phyloP scores from a whole-genome alignment of 1,284 basidiomycete genomes.

The Naganishia cerealis region DNA sequence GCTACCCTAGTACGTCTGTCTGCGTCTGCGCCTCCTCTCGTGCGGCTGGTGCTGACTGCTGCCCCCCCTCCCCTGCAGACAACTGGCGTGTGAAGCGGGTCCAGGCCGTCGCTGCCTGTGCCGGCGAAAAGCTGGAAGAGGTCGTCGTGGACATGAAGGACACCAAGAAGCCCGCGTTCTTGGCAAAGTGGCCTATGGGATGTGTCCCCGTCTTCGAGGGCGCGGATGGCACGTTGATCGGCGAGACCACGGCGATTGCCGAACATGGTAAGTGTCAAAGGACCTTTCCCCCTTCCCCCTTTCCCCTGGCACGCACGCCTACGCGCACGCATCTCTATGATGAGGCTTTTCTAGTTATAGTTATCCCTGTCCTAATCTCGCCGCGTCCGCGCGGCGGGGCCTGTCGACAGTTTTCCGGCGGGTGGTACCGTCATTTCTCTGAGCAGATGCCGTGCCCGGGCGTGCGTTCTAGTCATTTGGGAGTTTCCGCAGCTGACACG shows the following conservation, averaged over 20 bases:
- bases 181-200: constrained; percentile 75
- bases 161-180: constrained; percentile 77
- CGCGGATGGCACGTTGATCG: constrained; percentile 69
- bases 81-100: constrained; percentile 61
- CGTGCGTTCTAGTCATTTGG: background rate
- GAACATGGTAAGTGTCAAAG: constrained; percentile 73
- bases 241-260: constrained; percentile 78
- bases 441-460: constrained; percentile 37
- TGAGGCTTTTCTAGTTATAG: constrained; percentile 55
- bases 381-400: constrained; percentile 21
- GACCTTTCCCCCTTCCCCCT: constrained; percentile 28
- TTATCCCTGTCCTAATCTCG: constrained; percentile 67
- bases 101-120: constrained; percentile 69
- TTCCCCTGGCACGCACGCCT: background rate
- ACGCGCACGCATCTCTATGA: constrained; percentile 43
- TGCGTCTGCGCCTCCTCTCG: background rate
- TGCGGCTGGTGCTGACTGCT: background rate
- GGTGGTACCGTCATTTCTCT: constrained; percentile 56
- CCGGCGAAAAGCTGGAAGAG: constrained; percentile 68
- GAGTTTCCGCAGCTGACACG: too few relatives aligned
- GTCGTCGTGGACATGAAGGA: constrained; percentile 64
- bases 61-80: constrained; percentile 36
- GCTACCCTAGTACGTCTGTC: constrained; percentile 33
- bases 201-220: constrained; percentile 82
- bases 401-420: constrained; percentile 63